phyloP scores from a whole-genome alignment of 2,329 filamentous ascomycete genomes.

The Thermomyces lanuginosus region DNA sequence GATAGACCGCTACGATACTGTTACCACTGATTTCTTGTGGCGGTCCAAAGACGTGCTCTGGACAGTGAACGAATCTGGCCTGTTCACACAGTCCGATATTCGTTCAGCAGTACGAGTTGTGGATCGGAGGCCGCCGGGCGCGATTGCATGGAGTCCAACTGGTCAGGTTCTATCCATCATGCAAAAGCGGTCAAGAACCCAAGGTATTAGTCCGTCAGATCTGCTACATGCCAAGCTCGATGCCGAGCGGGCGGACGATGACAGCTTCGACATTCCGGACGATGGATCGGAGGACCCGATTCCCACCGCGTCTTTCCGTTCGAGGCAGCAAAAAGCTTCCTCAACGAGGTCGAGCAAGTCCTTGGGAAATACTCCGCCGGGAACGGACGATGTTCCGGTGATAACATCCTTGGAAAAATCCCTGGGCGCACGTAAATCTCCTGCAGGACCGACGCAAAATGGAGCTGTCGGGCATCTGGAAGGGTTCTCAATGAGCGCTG shows the following conservation, averaged over 20 bases:
- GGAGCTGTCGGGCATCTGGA: conserved; percentile 35
- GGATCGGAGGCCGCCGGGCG: conserved; percentile 40
- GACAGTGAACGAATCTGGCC: conserved; percentile 45
- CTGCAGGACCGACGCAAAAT: conserved; percentile 28
- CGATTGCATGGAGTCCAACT: conserved; percentile 40
- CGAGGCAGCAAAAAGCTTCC: conserved; percentile 31
- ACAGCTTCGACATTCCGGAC: conserved; percentile 40
- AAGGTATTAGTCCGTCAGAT: too few relatives aligned
- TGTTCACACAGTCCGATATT: conserved; percentile 47
- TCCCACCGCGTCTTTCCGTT: conserved; percentile 21
- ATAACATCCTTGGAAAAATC: conserved; percentile 37
- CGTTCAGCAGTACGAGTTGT: conserved; percentile 43
- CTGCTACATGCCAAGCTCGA: too few relatives aligned
- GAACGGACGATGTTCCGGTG: conserved; percentile 28
- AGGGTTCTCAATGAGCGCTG: conserved; percentile 28
- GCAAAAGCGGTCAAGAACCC: conserved; percentile 33
- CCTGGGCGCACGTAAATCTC: conserved; percentile 29
- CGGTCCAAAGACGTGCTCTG: conserved; percentile 48
- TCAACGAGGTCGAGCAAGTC: conserved; percentile 36
- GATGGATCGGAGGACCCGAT: conserved; percentile 24
- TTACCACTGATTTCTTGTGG: conserved; percentile 46
- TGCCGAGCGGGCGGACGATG: too few relatives aligned
- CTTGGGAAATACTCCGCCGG: conserved; percentile 37
- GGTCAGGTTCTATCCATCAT: conserved; percentile 40
- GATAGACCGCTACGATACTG: conserved; percentile 38